Percentiles rank a stretch among this genome's conserved stretches.
phyloP scores from a whole-genome alignment of 176 grass and related monocot species.

The Eleusine indica region DNA sequence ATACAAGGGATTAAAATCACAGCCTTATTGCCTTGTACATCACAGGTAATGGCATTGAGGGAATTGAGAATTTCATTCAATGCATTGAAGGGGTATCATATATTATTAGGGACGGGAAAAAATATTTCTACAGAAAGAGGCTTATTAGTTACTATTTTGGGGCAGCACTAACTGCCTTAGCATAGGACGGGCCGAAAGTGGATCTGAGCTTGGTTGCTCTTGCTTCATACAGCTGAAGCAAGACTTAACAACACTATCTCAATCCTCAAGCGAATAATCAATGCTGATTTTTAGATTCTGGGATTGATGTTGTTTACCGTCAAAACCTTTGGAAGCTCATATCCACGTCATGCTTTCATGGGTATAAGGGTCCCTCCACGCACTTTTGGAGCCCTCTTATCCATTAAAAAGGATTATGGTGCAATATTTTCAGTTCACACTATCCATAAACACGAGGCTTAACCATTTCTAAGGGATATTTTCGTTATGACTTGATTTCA shows the following conservation, averaged over 20 bases:
- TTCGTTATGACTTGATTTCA: constrained; percentile 2
- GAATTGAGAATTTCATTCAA: not conserved
- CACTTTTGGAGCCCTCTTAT: not conserved
- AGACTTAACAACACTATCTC: not conserved
- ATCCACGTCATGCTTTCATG: not conserved
- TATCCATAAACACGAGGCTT: not conserved
- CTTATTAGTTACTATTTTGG: not conserved
- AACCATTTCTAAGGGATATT: not conserved
- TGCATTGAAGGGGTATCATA: not conserved
- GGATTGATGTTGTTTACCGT: not conserved
- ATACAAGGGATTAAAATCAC: not conserved
- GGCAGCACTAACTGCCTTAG: not conserved
- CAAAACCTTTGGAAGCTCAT: not conserved
- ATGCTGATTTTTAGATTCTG: not conserved
- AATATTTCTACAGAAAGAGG: not conserved
- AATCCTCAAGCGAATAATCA: not conserved
- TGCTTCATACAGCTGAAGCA: not conserved
- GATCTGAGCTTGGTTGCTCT: not conserved
- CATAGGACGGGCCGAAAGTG: not conserved
- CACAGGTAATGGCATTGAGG: not conserved
- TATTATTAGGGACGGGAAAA: no score
- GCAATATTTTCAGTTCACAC: not conserved
- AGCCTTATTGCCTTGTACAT: not conserved
- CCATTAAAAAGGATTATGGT: not conserved
- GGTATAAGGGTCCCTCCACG: not conserved